phyloP scores from a whole-genome alignment of 345 rosid genomes.

The Cardiospermum halicacabum region DNA sequence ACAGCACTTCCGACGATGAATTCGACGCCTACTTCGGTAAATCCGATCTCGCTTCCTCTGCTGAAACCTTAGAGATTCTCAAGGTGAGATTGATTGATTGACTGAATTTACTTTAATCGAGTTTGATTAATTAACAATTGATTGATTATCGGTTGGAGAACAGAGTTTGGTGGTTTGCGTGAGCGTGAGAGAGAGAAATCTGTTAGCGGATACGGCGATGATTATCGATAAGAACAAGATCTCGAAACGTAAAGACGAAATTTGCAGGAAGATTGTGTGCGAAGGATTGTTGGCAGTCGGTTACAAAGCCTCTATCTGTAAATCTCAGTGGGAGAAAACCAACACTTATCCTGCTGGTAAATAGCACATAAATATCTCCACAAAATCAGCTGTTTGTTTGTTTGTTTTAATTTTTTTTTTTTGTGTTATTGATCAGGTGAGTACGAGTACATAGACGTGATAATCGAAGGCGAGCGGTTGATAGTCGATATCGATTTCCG shows the following conservation, averaged over 20 bases:
- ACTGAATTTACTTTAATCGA: too few relatives aligned
- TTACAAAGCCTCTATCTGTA: slow-evolving; percentile 76
- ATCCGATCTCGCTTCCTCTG: slow-evolving; percentile 23
- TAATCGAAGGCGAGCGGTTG: slow-evolving; percentile 49
- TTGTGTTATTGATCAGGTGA: slow-evolving; percentile 47
- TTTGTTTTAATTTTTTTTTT: neutral
- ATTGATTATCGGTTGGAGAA: neutral
- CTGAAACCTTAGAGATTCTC: slow-evolving; percentile 54
- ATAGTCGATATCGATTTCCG: slow-evolving; percentile 76
- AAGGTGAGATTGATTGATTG: slow-evolving; percentile 36
- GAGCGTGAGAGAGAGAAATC: slow-evolving; percentile 49
- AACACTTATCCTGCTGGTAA: slow-evolving; percentile 71
- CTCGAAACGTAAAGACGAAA: slow-evolving; percentile 50
- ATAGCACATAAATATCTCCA: neutral
- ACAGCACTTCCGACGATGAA: slow-evolving; percentile 77
- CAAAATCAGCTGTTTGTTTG: neutral
- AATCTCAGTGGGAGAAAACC: slow-evolving; percentile 82
- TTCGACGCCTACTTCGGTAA: slow-evolving; percentile 37
- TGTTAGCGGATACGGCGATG: slow-evolving; percentile 58
- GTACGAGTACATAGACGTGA: slow-evolving; percentile 72
- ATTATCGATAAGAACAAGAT: slow-evolving; percentile 67
- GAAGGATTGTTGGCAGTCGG: slow-evolving; percentile 58
- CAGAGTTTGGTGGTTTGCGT: slow-evolving; percentile 64
- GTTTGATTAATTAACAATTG: neutral
- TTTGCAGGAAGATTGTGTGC: slow-evolving; percentile 42